Evolutionary conservation across 306 rosid genomes (phyloP).

Genomic region (Ormosia emarginata): DNA sequence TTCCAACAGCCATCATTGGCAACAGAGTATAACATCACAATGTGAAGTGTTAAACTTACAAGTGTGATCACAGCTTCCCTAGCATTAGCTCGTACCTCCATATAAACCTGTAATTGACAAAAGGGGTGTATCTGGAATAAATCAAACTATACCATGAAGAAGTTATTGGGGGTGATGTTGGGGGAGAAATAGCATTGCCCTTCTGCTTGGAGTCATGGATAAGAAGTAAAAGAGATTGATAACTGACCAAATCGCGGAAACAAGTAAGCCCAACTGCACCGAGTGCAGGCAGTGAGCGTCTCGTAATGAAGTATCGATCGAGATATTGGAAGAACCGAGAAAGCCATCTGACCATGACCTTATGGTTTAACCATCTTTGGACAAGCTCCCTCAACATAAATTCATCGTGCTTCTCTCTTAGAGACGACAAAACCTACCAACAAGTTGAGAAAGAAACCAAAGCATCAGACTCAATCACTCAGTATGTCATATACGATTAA

Average conservation of each 20-base stretch:
- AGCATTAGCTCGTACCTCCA: constrained; percentile 43
- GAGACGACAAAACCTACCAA: constrained; percentile 46
- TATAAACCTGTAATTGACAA: constrained; percentile 42
- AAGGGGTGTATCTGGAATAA: background rate
- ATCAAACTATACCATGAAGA: background rate
- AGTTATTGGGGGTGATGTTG: background rate
- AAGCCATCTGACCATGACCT: constrained; percentile 44
- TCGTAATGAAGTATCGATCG: constrained; percentile 37
- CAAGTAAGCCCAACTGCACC: constrained; percentile 36
- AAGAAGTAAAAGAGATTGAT: background rate
- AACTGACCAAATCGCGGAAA: constrained; percentile 46
- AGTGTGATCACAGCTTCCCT: constrained; percentile 51
- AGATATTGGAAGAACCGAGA: constrained; percentile 42
- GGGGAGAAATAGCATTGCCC: background rate
- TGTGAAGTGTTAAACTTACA: constrained; percentile 35
- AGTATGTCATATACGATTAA: background rate
- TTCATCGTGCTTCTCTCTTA: constrained; percentile 51
- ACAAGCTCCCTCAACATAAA: constrained; percentile 55
- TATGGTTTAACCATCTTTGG: constrained; percentile 47
- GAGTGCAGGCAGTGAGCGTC: constrained; percentile 32
- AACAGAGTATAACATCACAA: background rate
- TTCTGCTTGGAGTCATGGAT: background rate
- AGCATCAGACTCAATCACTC: background rate
- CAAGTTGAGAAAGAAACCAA: background rate
- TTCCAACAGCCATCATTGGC: background rate